Percentiles rank a stretch among this genome's conserved stretches.
phyloP scores from a whole-genome alignment of 2,329 filamentous ascomycete genomes.

The Sarocladium oryzae region DNA sequence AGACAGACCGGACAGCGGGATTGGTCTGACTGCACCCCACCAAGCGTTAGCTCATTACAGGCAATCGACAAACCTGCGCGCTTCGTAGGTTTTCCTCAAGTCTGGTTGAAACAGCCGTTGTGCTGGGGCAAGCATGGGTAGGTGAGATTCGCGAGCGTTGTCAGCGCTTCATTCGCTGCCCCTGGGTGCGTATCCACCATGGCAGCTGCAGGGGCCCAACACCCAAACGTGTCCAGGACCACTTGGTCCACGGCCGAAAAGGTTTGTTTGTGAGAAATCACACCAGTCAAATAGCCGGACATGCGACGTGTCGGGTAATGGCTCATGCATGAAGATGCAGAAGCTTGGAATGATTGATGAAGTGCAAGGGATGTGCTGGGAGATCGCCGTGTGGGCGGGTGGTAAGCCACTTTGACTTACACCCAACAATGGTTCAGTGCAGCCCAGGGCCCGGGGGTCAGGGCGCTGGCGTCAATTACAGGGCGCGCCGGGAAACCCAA shows the following conservation, averaged over 20 bases:
- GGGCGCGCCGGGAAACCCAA: too few relatives aligned
- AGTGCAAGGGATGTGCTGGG: neutral
- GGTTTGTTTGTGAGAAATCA: neutral
- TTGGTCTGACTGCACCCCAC: slow-evolving; percentile 46
- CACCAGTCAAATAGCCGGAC: slow-evolving; percentile 2
- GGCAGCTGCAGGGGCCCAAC: slow-evolving; percentile 8
- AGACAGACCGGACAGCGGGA: slow-evolving; percentile 60
- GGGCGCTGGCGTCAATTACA: too few relatives aligned
- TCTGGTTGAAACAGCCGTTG: slow-evolving; percentile 5
- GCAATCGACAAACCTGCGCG: slow-evolving; percentile 1
- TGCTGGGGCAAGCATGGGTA: slow-evolving; percentile 1
- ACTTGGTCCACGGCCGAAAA: slow-evolving; percentile 2
- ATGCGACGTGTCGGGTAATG: neutral
- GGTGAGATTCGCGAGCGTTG: slow-evolving; percentile 9
- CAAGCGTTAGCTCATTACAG: slow-evolving; percentile 17
- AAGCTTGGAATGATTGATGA: neutral
- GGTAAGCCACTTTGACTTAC: neutral
- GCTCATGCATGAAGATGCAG: neutral
- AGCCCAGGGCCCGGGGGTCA: neutral
- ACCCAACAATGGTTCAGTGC: neutral
- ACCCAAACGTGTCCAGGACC: neutral
- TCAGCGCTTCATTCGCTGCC: slow-evolving; percentile 5
- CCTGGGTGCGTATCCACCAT: neutral
- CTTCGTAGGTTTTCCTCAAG: slow-evolving; percentile 8
- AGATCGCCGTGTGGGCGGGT: neutral